Evolutionary conservation across 2,329 filamentous ascomycete genomes (phyloP).

Genomic region (Curvularia lunata): DNA sequence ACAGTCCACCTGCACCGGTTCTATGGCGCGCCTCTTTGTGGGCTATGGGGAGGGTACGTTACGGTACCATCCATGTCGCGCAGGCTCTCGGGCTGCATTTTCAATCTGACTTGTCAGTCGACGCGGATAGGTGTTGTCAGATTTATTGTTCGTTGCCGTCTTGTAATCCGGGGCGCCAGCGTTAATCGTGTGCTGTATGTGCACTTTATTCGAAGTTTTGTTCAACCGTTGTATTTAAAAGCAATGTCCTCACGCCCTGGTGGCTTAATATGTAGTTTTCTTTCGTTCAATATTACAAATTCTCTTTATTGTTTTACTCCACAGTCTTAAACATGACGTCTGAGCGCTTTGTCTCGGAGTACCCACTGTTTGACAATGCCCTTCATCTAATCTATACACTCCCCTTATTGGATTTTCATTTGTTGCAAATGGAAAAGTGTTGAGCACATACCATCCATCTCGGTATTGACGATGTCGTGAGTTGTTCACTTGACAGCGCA

Average conservation of each 20-base stretch:
- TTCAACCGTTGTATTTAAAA: background rate
- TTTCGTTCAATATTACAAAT: background rate
- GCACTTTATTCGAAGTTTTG: background rate
- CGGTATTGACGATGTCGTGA: background rate
- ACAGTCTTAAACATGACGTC: background rate
- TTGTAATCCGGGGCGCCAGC: background rate
- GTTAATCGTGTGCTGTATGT: background rate
- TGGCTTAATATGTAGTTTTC: background rate
- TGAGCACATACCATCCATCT: background rate
- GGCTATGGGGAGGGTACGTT: background rate
- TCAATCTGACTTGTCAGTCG: background rate
- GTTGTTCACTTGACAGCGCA: background rate
- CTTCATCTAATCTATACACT: background rate
- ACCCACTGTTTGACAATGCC: background rate
- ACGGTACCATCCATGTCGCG: background rate
- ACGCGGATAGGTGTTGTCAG: background rate
- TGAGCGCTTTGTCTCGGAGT: background rate
- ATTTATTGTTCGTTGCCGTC: background rate
- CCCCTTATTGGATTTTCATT: background rate
- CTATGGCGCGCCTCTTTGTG: background rate
- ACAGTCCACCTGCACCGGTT: background rate
- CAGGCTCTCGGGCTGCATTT: background rate
- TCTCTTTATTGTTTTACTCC: background rate
- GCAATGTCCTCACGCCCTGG: background rate
- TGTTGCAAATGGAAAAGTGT: background rate